Evolutionary conservation across 192 early-diverging fungal genomes (phyloP).

Genomic region (Kappamyces sp.): DNA sequence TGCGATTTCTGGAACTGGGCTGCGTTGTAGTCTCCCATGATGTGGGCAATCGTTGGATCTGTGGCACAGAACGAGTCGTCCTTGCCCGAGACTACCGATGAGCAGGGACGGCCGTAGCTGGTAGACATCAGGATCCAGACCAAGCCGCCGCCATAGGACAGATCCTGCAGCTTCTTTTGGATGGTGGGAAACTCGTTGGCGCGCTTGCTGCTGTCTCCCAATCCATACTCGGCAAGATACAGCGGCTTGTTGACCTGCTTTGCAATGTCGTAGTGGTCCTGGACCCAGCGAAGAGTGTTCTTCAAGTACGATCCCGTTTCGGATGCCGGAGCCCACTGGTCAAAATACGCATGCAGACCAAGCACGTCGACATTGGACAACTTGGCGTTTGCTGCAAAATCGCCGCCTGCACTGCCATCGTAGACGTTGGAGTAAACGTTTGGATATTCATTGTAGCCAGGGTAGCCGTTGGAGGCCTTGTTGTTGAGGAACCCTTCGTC

Average conservation of each 20-base stretch:
- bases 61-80: too few species aligned
- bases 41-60: too few species aligned
- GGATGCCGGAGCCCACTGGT: constrained; percentile 19
- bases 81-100: too few species aligned
- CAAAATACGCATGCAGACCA: constrained; percentile 22
- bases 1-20: too few species aligned
- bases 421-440: constrained; percentile 20
- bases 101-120: too few species aligned
- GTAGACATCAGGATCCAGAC: not conserved
- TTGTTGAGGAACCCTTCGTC: constrained; percentile 36
- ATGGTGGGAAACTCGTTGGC: not conserved
- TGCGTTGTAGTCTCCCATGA: too few species aligned
- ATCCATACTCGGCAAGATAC: constrained; percentile 25
- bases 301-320: not conserved
- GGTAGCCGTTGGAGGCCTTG: constrained; percentile 16
- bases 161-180: constrained; percentile 1
- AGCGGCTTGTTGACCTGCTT: constrained; percentile 29
- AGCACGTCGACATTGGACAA: constrained; percentile 17
- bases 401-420: constrained; percentile 22
- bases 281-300: constrained; percentile 22
- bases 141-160: not conserved
- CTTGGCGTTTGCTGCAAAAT: constrained; percentile 31
- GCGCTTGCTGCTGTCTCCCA: constrained; percentile 8
- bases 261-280: constrained; percentile 16
- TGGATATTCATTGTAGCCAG: constrained; percentile 14